Evolutionary conservation across 2,329 filamentous ascomycete species (phyloP).

Genomic region (Triangularia verruculosa): DNA sequence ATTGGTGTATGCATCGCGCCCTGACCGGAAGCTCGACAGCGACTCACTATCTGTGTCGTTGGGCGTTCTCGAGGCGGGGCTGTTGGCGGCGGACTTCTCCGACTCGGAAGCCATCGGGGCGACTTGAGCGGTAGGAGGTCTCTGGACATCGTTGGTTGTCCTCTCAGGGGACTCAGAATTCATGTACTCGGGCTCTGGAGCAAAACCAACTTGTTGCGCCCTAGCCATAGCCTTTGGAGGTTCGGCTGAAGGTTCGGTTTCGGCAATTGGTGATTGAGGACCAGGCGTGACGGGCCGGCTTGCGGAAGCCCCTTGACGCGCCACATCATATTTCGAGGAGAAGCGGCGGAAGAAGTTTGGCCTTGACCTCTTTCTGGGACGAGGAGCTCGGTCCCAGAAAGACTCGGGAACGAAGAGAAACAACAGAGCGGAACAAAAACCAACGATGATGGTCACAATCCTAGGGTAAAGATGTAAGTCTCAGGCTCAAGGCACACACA

Average conservation of each 20-base stretch:
- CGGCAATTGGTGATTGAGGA: neutral
- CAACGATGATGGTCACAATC: slow-evolving; percentile 80
- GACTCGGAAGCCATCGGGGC: neutral
- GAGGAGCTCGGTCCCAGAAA: slow-evolving; percentile 85
- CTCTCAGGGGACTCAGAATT: neutral
- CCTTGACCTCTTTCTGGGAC: slow-evolving; percentile 33
- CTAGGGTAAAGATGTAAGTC: slow-evolving; percentile 39
- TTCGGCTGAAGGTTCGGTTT: neutral
- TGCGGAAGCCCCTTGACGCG: neutral
- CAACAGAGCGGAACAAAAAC: slow-evolving; percentile 64
- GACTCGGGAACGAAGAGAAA: slow-evolving; percentile 94
- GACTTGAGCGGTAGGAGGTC: neutral
- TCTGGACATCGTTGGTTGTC: neutral
- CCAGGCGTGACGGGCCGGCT: neutral
- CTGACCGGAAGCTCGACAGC: slow-evolving; percentile 37
- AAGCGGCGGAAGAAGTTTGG: slow-evolving; percentile 47
- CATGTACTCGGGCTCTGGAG: slow-evolving; percentile 13
- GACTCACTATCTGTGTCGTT: slow-evolving; percentile 42
- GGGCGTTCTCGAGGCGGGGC: slow-evolving; percentile 24
- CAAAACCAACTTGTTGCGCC: slow-evolving; percentile 35
- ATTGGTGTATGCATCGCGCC: slow-evolving; percentile 63
- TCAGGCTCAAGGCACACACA: neutral
- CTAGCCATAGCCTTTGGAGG: neutral
- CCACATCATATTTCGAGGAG: slow-evolving; percentile 30
- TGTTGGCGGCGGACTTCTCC: neutral